Percentiles rank a stretch among this genome's conserved stretches.
These are phyloP conservation scores for Cynanchum wilfordii DNA, from an alignment of 257 asterid genomes.

Conservation along the genomic window DNA sequence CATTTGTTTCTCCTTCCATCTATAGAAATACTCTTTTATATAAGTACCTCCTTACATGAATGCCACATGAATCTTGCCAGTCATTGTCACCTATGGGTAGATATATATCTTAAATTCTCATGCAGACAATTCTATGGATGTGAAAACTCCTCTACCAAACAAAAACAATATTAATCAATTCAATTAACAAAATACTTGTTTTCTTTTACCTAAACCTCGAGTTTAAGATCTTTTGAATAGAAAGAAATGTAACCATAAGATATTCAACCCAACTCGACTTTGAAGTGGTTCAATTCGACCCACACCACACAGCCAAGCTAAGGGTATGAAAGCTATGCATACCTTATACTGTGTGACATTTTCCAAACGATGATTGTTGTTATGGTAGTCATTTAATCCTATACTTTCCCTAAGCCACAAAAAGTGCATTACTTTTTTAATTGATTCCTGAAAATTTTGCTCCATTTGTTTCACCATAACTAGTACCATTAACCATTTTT, in stretches of 20 bases:
- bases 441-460: not conserved
- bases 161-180: too few species aligned
- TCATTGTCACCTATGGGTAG: constrained; percentile 32
- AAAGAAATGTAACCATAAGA: too few species aligned
- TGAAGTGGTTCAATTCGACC: too few species aligned
- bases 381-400: not conserved
- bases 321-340: not conserved
- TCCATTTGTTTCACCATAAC: not conserved
- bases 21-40: constrained; percentile 1
- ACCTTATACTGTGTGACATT: not conserved
- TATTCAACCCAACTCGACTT: too few species aligned
- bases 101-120: constrained; percentile 26
- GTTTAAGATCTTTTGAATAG: too few species aligned
- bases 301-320: not conserved
- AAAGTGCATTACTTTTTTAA: not conserved
- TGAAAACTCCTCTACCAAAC: constrained; percentile 18
- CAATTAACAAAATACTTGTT: too few species aligned
- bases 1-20: not conserved
- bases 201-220: too few species aligned
- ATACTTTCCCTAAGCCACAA: not conserved
- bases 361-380: not conserved
- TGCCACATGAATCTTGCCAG: constrained; percentile 30
- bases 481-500: not conserved
- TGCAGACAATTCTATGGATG: constrained; percentile 29
- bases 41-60: constrained; percentile 11